Evolutionary conservation across 495 filamentous ascomycete genomes (phyloP).

Genomic region (Aspergillus sparsus): DNA sequence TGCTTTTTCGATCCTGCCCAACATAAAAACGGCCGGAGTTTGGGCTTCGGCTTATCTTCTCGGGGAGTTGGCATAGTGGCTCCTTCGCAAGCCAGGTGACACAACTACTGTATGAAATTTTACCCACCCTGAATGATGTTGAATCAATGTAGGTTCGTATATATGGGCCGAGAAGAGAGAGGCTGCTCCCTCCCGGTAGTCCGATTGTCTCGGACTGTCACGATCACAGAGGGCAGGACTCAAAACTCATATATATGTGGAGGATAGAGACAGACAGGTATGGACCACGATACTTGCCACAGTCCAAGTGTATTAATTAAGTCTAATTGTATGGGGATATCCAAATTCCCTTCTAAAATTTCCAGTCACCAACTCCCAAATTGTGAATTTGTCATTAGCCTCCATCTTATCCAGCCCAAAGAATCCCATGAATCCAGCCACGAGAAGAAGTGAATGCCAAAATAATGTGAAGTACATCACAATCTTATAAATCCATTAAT

Average conservation of each 20-base stretch:
- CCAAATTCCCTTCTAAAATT: background rate
- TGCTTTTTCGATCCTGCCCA: background rate
- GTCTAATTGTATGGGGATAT: too few species aligned
- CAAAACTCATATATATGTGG: too few species aligned
- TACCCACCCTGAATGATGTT: too few species aligned
- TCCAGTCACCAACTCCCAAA: background rate
- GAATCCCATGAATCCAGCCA: constrained; percentile 7
- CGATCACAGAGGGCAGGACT: too few species aligned
- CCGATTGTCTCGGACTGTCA: too few species aligned
- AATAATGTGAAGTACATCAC: background rate
- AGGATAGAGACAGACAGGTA: too few species aligned
- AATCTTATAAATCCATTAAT: too few species aligned
- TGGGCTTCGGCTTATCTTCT: constrained; percentile 13
- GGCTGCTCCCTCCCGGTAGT: too few species aligned
- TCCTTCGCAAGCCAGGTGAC: background rate
- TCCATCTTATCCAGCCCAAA: background rate
- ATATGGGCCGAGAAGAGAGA: too few species aligned
- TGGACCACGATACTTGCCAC: too few species aligned
- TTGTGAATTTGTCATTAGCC: background rate
- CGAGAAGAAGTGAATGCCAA: background rate
- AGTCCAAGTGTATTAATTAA: too few species aligned
- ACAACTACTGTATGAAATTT: background rate
- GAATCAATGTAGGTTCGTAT: too few species aligned
- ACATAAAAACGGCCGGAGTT: constrained; percentile 15
- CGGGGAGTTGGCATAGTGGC: background rate